Evolutionary conservation across 2,329 filamentous ascomycete species (phyloP).

Genomic region (Cordyceps farinosa): DNA sequence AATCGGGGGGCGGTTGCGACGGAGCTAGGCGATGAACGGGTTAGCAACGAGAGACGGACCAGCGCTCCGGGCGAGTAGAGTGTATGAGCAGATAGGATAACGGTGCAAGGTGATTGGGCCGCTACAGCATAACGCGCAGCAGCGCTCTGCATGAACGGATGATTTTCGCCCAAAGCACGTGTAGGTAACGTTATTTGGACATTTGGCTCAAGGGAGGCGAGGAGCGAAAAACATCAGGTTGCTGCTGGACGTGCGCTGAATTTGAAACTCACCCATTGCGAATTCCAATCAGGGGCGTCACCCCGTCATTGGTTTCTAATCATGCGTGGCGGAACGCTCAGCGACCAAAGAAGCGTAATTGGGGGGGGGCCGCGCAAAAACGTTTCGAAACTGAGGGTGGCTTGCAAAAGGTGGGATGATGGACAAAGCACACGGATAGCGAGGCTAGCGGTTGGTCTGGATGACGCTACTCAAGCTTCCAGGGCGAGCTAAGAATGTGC

Average conservation of each 20-base stretch:
- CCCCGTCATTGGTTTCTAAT: slow-evolving; percentile 14
- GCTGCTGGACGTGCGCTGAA: neutral
- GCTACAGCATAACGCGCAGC: neutral
- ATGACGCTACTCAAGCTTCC: slow-evolving; percentile 8
- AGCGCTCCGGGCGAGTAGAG: neutral
- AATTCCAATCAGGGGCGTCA: slow-evolving; percentile 15
- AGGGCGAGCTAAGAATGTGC: slow-evolving; percentile 6
- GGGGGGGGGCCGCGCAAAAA: neutral
- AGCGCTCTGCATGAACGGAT: slow-evolving; percentile 8
- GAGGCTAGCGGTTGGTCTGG: slow-evolving; percentile 4
- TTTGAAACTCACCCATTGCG: slow-evolving; percentile 16
- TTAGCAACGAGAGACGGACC: neutral
- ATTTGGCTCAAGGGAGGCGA: neutral
- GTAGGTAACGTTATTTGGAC: neutral
- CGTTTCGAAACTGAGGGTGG: slow-evolving; percentile 8
- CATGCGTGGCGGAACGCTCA: slow-evolving; percentile 16
- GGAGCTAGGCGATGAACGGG: slow-evolving; percentile 3
- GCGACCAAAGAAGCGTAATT: neutral
- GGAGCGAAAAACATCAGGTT: neutral
- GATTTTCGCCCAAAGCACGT: slow-evolving; percentile 7
- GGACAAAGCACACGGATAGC: neutral
- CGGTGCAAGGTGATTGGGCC: neutral
- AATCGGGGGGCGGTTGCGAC: slow-evolving; percentile 14
- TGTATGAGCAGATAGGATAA: neutral
- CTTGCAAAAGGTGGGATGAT: slow-evolving; percentile 9